Evolutionary conservation across 2,329 filamentous ascomycete genomes (phyloP).

Genomic region (Diaporthe batatas): DNA sequence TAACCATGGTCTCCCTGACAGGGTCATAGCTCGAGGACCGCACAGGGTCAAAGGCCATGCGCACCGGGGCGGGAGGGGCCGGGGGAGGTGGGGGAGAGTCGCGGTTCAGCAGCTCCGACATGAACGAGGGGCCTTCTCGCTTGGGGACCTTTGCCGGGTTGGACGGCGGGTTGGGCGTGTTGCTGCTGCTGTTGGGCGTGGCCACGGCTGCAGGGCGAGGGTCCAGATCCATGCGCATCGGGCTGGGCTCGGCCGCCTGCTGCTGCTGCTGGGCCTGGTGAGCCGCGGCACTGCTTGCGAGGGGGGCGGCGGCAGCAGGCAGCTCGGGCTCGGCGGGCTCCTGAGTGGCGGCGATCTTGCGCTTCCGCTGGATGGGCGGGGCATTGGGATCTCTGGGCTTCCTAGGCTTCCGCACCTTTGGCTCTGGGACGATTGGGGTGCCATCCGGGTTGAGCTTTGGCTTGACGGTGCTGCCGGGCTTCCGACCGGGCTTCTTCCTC

Average conservation of each 20-base stretch:
- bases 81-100: constrained; percentile 60
- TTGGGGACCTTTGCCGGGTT: constrained; percentile 62
- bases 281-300: constrained; percentile 45
- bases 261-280: constrained; percentile 52
- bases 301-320: constrained; percentile 2
- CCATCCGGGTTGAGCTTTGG: constrained; percentile 55
- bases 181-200: constrained; percentile 45
- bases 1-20: constrained; percentile 71
- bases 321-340: constrained; percentile 48
- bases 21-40: constrained; percentile 79
- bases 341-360: constrained; percentile 59
- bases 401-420: constrained; percentile 66
- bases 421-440: constrained; percentile 54
- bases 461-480: constrained; percentile 70
- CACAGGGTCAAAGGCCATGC: constrained; percentile 91
- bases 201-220: constrained; percentile 43
- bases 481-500: constrained; percentile 74
- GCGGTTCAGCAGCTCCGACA: constrained; percentile 70
- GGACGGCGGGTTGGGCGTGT: constrained; percentile 48
- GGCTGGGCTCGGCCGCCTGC: constrained; percentile 55
- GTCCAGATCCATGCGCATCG: constrained; percentile 53
- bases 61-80: constrained; percentile 72
- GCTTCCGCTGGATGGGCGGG: constrained; percentile 66
- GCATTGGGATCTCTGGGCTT: constrained; percentile 73
- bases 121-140: constrained; percentile 65